Conservation (phyloP, 192 early-diverging fungal species). For the Coemansia sp. region DNA sequence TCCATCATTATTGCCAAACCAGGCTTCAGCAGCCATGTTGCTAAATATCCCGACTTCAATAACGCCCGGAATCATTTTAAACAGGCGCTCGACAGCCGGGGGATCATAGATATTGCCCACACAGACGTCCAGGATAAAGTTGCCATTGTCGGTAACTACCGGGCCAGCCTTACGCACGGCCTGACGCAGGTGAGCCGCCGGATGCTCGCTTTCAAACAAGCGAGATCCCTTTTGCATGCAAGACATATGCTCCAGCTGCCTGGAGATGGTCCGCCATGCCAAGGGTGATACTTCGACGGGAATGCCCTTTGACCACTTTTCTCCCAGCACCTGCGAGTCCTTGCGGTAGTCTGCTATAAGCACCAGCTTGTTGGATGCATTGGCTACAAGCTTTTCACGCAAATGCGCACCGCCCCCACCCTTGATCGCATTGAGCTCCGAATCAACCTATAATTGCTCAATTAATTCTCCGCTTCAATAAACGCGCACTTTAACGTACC, state of each 20-base stretch:
- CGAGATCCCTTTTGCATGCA: too few species aligned
- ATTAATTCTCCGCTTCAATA: not conserved
- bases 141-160: slow-evolving; percentile 91
- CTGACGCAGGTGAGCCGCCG: slow-evolving; percentile 73
- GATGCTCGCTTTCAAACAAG: slow-evolving; percentile 38
- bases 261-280: slow-evolving; percentile 67
- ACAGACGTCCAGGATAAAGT: slow-evolving; percentile 84
- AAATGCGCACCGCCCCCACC: slow-evolving; percentile 92
- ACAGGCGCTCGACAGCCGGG: slow-evolving; percentile 42
- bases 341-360: slow-evolving; percentile 92
- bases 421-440: slow-evolving; percentile 88
- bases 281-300: slow-evolving; percentile 89
- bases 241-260: slow-evolving; percentile 50
- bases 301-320: slow-evolving; percentile 84
- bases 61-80: slow-evolving; percentile 82
- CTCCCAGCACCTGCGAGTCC: slow-evolving; percentile 71
- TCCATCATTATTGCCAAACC: slow-evolving; percentile 82
- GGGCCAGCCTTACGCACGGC: slow-evolving; percentile 87
- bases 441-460: slow-evolving; percentile 61
- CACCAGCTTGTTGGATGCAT: slow-evolving; percentile 75
- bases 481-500: slow-evolving; percentile 25
- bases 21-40: slow-evolving; percentile 76
- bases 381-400: slow-evolving; percentile 91
- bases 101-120: slow-evolving; percentile 76
- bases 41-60: slow-evolving; percentile 93